Evolutionary conservation across 768 basidiomycete species (phyloP), one percentile per base, ranked within the genome.

Genomic region (Trametes coccinea): DNA sequence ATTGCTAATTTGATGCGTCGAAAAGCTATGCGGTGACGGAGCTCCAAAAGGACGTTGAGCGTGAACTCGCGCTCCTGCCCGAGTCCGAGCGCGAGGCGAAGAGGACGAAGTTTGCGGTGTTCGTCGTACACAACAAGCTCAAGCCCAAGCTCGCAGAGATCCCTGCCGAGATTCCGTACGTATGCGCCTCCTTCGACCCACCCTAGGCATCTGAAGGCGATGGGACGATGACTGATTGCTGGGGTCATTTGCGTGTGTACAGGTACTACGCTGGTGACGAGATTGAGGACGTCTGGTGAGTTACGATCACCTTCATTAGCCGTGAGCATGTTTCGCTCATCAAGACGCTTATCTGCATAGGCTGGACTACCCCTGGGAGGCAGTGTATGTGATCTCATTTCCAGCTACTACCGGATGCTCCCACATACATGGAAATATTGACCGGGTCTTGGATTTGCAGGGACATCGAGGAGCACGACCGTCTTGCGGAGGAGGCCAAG

Each of bases 111-210:
- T 93, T 99, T 62, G 95, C 85, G 1, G 79, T 98, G 65, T 99
- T 98, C 70, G 96, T 98, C 49, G 92, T 95, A 29, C 92, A 95
- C 76, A 93, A 95, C 79, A 98, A 98, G 78, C 79, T 86, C 62
- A 98, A 98, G 77, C 78, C 80, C 34, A 99, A 99, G 77, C 72
- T 87, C 39, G 95, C 86, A 30, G 75, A 84, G 47, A 76, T 99
- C 40, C 91, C 94, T 2, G 67, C 78, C 2, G 83, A 84, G 60
- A 79, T 81, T 30, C 83, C 81, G 90, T 93, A 71, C 71, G 85
- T 75, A 29, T 22, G 22, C 22, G 22, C 22, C 22, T 22, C 22
- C 22, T 22, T 22, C 22, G 22, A 22, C 22, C 22, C 22, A 22
- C 22, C 22, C 22, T 22, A 22, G 22, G 22, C 22, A 22, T 22